Evolutionary conservation across 495 filamentous ascomycete genomes (phyloP), one percentile per base, ranked within the genome.

Genomic region (Podospora sp.): DNA sequence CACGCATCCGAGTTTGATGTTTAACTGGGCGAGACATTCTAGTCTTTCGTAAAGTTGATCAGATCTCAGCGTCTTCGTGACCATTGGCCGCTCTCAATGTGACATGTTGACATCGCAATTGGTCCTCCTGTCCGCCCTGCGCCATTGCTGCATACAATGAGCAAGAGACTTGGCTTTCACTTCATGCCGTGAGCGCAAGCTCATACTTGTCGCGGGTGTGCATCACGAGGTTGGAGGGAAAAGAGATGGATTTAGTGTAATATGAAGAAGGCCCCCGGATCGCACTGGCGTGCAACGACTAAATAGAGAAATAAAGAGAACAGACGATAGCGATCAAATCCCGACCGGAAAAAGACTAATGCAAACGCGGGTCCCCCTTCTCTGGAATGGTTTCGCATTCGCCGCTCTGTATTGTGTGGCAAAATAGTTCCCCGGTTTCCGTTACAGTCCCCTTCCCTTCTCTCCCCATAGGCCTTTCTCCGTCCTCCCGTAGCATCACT

Each of bases 301-400:
- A 64, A 36, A 65, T 33, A 68, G 35, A 69, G 62, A 59, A 62
- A 66, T 27, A 49, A 66, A 50, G 51, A 67, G 22, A 67, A 60
- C 21, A 69, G 29, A 58, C 52, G 53, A 58, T 18, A 57, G 67
- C 40, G 24, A 69, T 35, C 40, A 66, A 59, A 69, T 69, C 60
- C 63, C 63, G 61, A 55, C 64, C 64, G 67, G 66, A 58, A 66
- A 61, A 67, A 77, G 72, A 75, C 72, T 73, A 71, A 70, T 72
- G 61, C 72, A 69, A 62, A 69, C 62, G 62, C 69, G 53, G 63
- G 67, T 68, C 69, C 73, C 51, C 63, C 35, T 46, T 46, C 49
- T 40, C 29, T 36, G 55, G 57, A 51, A 66, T 60, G 55, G 64
- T 60, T 33, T 60, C 55, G 64, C 46, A 66, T 51, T 66, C 55